These are phyloP conservation scores for Trebouxia sp. DNA, from an alignment of 139 green algal species.

Conservation along the genomic window DNA sequence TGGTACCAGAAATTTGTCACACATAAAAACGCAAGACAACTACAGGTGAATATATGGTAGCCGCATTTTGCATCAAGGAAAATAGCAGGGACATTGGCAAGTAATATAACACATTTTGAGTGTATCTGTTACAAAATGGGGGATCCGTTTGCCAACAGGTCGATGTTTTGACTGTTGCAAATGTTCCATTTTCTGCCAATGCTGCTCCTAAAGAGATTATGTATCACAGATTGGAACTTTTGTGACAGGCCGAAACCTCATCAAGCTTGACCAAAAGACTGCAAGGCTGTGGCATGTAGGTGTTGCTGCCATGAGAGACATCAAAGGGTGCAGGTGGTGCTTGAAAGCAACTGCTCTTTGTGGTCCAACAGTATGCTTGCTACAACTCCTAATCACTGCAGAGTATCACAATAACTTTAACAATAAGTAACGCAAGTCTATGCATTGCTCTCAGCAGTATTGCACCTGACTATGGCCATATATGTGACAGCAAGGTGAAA, in stretches of 20 bases:
- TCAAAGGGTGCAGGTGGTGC: conserved; percentile 1
- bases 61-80: neutral
- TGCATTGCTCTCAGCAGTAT: neutral
- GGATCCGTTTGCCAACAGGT: neutral
- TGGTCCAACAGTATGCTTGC: neutral
- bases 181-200: conserved; percentile 14
- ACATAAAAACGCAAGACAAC: neutral
- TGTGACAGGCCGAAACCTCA: conserved; percentile 8
- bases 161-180: conserved; percentile 5
- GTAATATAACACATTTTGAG: conserved; percentile 3
- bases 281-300: neutral
- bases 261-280: conserved; percentile 6
- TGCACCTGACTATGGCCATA: neutral
- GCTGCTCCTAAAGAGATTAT: conserved; percentile 5
- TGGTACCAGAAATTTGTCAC: neutral
- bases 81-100: neutral
- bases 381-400: neutral
- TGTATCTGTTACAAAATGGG: too few relatives aligned
- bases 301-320: conserved; percentile 4
- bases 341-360: conserved; percentile 13
- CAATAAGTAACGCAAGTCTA: neutral
- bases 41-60: neutral
- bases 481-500: neutral
- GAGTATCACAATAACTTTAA: neutral
- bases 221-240: conserved; percentile 14